phyloP scores from a whole-genome alignment of 225 moss, liverwort and hornwort species.

The Marchantia polymorpha region DNA sequence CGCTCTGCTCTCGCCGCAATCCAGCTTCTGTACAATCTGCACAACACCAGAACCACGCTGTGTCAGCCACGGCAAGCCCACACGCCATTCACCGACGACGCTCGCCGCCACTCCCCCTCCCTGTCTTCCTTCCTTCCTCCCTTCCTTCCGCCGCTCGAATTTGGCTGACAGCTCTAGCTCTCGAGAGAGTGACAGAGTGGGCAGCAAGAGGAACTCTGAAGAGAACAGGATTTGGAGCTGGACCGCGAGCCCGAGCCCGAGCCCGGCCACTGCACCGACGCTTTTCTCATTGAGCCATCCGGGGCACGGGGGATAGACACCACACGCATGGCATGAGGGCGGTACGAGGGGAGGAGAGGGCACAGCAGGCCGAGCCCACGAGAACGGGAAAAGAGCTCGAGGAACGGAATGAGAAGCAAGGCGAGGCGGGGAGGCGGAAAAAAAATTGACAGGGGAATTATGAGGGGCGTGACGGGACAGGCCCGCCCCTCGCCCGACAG shows the following conservation, averaged over 20 bases:
- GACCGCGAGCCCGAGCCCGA: background rate
- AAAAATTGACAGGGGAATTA: background rate
- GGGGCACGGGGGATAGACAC: background rate
- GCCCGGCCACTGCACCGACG: background rate
- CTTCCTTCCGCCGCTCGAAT: background rate
- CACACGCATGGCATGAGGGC: background rate
- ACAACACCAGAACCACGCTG: background rate
- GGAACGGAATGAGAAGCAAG: background rate
- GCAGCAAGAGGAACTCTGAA: too few species aligned
- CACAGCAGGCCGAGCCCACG: background rate
- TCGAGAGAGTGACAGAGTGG: background rate
- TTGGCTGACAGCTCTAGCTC: background rate
- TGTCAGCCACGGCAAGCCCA: background rate
- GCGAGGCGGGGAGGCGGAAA: too few species aligned
- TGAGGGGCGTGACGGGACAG: background rate
- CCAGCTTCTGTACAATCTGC: background rate
- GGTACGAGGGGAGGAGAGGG: background rate
- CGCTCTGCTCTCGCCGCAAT: background rate
- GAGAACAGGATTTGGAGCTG: too few species aligned
- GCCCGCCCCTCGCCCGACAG: background rate
- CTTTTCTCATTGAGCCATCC: background rate
- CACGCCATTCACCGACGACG: background rate
- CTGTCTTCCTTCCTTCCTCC: too few species aligned
- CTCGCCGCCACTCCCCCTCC: too few species aligned
- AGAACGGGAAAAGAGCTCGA: too few species aligned